Evolutionary conservation across 1,139 yeast genomes (phyloP).

Genomic region (Saccharomyces hybrid): DNA sequence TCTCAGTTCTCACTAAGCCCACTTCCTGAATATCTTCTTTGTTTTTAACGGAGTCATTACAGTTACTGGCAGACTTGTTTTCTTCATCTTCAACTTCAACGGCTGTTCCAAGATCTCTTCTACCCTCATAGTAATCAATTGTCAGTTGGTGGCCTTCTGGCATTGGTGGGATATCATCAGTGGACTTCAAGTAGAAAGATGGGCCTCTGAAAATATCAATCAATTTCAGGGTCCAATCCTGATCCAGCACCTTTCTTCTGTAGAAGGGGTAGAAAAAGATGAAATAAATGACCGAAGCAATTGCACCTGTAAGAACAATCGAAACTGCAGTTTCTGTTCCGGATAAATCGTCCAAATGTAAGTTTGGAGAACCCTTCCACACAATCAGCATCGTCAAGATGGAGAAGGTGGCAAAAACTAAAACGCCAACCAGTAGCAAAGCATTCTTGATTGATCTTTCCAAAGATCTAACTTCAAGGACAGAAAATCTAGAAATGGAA

Average conservation of each 20-base stretch:
- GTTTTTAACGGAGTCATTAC: constrained; percentile 3
- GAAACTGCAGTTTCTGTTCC: constrained; percentile 47
- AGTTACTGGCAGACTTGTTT: constrained; percentile 13
- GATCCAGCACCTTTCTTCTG: constrained; percentile 50
- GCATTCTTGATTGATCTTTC: constrained; percentile 38
- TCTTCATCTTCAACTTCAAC: constrained; percentile 20
- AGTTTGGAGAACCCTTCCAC: constrained; percentile 70
- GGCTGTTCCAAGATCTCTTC: constrained; percentile 35
- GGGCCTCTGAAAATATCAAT: constrained; percentile 56
- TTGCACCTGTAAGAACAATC: constrained; percentile 57
- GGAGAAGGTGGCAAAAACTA: constrained; percentile 55
- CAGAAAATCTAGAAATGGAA: constrained; percentile 50
- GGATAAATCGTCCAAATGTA: constrained; percentile 47
- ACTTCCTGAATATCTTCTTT: constrained; percentile 2
- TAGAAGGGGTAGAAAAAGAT: constrained; percentile 56
- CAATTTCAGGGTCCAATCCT: constrained; percentile 63
- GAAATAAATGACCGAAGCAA: constrained; percentile 45
- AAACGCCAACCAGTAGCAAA: constrained; percentile 48
- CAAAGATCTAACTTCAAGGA: constrained; percentile 50
- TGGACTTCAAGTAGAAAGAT: constrained; percentile 45
- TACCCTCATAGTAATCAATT: constrained; percentile 59
- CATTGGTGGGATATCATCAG: constrained; percentile 25
- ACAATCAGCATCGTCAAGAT: constrained; percentile 54
- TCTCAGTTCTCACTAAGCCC: constrained; percentile 4
- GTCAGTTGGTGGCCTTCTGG: constrained; percentile 52